phyloP scores from a whole-genome alignment of 1,284 basidiomycete species.

The Lentinula novae-zelandiae region DNA sequence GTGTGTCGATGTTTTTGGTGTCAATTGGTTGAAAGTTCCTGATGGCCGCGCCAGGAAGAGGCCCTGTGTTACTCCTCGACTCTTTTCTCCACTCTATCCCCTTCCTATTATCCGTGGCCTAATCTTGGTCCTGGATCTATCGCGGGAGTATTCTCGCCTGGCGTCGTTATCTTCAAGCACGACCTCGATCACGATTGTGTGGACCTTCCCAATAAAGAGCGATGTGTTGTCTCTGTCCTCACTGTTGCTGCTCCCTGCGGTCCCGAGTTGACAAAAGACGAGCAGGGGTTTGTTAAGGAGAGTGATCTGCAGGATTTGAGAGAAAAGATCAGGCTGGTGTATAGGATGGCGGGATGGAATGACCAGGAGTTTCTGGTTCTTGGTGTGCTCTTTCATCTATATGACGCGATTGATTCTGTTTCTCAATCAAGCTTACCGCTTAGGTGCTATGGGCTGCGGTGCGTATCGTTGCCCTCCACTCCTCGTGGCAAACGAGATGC shows the following conservation, averaged over 20 bases:
- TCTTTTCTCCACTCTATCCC: conserved; percentile 38
- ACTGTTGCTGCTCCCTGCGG: conserved; percentile 39
- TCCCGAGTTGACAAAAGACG: conserved; percentile 29
- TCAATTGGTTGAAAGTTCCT: not conserved
- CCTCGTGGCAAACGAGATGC: conserved; percentile 41
- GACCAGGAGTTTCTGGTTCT: conserved; percentile 34
- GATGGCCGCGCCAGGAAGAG: conserved; percentile 30
- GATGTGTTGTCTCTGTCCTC: conserved; percentile 36
- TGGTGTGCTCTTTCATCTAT: conserved; percentile 24
- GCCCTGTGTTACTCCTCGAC: conserved; percentile 46
- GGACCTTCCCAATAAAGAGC: conserved; percentile 30
- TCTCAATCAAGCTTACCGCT: not conserved
- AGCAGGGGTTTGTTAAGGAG: conserved; percentile 22
- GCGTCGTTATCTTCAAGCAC: conserved; percentile 43
- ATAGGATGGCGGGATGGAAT: conserved; percentile 39
- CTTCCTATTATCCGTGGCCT: conserved; percentile 42
- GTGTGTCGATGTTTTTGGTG: conserved; percentile 10
- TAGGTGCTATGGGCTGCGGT: conserved; percentile 46
- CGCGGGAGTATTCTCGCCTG: conserved; percentile 40
- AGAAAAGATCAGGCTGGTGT: conserved; percentile 40
- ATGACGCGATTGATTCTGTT: too few relatives aligned
- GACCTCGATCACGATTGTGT: conserved; percentile 38
- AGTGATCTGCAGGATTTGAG: conserved; percentile 31
- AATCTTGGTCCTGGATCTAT: conserved; percentile 37
- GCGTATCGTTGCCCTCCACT: conserved; percentile 38